Base-by-base conservation (phyloP, 352 stramenopile species). In the Phytophthora macrochlamydospora region DNA sequence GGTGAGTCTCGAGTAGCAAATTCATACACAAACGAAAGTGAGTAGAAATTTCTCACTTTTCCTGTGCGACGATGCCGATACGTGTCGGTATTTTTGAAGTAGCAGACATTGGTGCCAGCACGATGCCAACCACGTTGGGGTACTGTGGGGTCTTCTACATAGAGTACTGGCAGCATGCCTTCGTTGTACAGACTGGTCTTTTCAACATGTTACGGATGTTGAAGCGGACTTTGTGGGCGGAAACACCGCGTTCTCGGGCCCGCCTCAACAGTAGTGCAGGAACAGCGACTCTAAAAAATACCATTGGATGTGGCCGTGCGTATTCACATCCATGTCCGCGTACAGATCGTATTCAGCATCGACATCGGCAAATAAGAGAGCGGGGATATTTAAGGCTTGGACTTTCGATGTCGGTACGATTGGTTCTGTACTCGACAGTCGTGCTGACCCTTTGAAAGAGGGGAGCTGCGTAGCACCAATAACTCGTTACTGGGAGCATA, bases 191-290 rank as follows among this genome's bases (percentile, higher is more conserved):
- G 59, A 53, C 89, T 96, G 37, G 88, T 62, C 38, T 74, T 81
- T 97, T 97, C 37, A 92, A 74, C 78, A 96, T 91, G 67, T 97
- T 97, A 51, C 83, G 77, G 37, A 97, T 79, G 59, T 96, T 96
- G 70, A 97, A 94, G 60, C 86, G 79, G 3, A 93, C 79, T 32
- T 48, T 73, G 37, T 86, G n/a, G 9, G 32, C 55, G 14, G 51
- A 7, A 59, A 64, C 55, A 8, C 68, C 66, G 11, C 57, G 43
- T 38, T 67, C 60, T 51, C 52, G 65, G 29, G 59, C 53, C 56
- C 59, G 59, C 37, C 56, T 62, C 18, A 48, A 52, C 28, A 67
- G 42, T 24, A 53, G 50, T 7, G 61, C 30, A 1, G 75, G 69
- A 18, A 86, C 30, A 0, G 52, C 72, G 0, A 81, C 78, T 8